Evolutionary conservation across 306 rosid genomes (phyloP), one percentile per base, ranked within the genome.

Genomic region (Malus sieversii): DNA sequence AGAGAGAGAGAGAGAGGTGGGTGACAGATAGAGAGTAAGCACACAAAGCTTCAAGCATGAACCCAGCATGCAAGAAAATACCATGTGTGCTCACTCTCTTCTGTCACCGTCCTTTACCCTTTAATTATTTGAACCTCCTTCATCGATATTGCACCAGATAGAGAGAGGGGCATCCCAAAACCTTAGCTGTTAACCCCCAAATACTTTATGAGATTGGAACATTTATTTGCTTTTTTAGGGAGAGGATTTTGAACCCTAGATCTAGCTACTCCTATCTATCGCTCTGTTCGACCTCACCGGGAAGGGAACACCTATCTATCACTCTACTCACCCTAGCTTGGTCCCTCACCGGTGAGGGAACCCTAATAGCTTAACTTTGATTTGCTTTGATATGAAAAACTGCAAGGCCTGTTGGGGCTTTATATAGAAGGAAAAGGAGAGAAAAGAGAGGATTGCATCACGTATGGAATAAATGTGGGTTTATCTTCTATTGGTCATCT

Each of bases 81-180:
- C 94, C 91, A 78, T 94, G 73, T 92, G 98, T 90, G 98, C 98
- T 94, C 96, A 94, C 98, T 94, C 97, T 92, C 98, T 90, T 94
- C 98, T 94, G 98, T 94, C 98, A 94, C 97, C 95, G 87, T 89
- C 87, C 86, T 87, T 87, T 68, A 62, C 73, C 90, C 81, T 79
- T 84, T 70, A n/a, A 76, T 4, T 30, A 27, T 23, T 77, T 32
- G 20, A 57, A 58, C 14, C 27, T 57, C 9, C 42, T 2, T 15
- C 46, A 9, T 30, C 27, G 10, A 22, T 58, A 22, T 58, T 58
- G 14, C 20, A 48, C 19, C 55, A 35, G 40, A 35, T 8, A 55
- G 27, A 58, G 29, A 57, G 27, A 55, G 25, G n/a, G 4, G 25
- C 13, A 12, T n/a, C n/a, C 40, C 35, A 6, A 64, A 64, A 64